phyloP scores from a whole-genome alignment of 805 yeast genomes.

The Hanseniaspora occidentalis region DNA sequence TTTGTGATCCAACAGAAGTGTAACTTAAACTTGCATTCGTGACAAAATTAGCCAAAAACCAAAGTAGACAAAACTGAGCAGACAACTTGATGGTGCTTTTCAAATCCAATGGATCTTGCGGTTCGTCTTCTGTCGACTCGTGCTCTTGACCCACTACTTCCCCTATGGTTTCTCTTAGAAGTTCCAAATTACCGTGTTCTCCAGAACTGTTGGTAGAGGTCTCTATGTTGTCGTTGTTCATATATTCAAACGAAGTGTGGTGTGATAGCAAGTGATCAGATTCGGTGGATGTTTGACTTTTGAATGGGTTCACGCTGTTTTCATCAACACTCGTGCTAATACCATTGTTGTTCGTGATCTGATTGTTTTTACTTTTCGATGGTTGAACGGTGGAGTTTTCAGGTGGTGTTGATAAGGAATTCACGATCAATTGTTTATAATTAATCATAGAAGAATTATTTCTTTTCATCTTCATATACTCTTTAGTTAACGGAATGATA shows the following conservation, averaged over 20 bases:
- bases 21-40: slow-evolving; percentile 79
- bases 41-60: slow-evolving; percentile 85
- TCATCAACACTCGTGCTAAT: slow-evolving; percentile 2
- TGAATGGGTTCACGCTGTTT: no score
- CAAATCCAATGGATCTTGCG: slow-evolving; percentile 18
- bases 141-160: neutral
- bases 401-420: neutral
- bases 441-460: slow-evolving; percentile 1
- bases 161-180: neutral
- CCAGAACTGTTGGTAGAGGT: no score
- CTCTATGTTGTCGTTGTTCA: no score
- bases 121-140: no score
- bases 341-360: neutral
- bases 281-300: no score
- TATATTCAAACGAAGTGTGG: no score
- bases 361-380: slow-evolving; percentile 5
- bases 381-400: neutral
- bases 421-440: neutral
- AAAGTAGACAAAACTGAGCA: slow-evolving; percentile 69
- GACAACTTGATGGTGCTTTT: slow-evolving; percentile 64
- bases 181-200: slow-evolving; percentile 14
- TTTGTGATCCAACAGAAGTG: slow-evolving; percentile 90
- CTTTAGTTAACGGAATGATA: slow-evolving; percentile 35
- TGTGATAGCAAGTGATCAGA: no score
- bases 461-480: slow-evolving; percentile 12